phyloP scores from a whole-genome alignment of 148 eudicot genomes.

The Silene uniflora region DNA sequence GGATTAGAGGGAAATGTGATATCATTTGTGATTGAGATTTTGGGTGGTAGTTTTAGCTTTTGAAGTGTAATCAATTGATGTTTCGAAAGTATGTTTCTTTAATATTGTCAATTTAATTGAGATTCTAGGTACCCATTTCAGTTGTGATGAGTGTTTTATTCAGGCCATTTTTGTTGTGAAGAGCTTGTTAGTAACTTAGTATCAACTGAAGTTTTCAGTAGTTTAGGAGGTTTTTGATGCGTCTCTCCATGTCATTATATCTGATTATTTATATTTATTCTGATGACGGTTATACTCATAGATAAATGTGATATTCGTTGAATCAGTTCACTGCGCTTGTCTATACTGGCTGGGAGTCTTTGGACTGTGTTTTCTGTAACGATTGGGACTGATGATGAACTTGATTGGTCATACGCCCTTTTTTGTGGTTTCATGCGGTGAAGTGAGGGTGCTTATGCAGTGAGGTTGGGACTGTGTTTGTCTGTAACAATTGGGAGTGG shows the following conservation, averaged over 20 bases:
- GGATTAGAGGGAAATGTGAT: background rate
- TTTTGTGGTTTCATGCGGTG: background rate
- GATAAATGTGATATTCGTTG: background rate
- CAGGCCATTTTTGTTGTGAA: background rate
- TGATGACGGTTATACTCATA: no score
- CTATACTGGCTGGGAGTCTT: background rate
- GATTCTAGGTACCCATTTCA: constrained; percentile 1
- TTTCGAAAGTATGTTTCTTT: background rate
- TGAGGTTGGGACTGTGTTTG: no score
- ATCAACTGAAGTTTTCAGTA: background rate
- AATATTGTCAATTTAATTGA: background rate
- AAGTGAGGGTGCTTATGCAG: no score
- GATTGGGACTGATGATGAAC: background rate
- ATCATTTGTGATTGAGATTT: no score
- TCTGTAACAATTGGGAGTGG: no score
- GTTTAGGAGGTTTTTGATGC: background rate
- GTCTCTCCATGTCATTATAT: no score
- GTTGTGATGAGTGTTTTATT: background rate
- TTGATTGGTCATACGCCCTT: background rate
- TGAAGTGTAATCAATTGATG: background rate
- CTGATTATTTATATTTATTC: no score
- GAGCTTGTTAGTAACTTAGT: background rate
- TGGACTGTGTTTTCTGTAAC: no score
- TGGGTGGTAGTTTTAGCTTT: background rate
- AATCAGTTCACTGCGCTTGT: background rate